Conservation (phyloP, 2,329 filamentous ascomycete genomes). For the Neonectria magnoliae region DNA sequence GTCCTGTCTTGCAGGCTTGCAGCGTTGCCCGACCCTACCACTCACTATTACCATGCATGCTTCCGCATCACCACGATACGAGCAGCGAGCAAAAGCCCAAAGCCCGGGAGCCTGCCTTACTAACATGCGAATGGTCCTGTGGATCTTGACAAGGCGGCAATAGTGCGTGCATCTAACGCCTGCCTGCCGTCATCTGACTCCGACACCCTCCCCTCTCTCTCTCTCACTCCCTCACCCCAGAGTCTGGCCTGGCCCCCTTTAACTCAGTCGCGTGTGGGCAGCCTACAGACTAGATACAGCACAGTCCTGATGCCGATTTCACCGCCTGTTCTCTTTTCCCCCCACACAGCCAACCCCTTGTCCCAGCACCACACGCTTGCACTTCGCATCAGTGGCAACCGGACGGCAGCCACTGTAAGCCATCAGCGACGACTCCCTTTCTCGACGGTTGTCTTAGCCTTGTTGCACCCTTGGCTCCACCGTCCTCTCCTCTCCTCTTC, state of each 20-base stretch:
- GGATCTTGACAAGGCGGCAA: conserved; percentile 25
- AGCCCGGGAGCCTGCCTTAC: conserved; percentile 14
- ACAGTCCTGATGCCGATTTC: conserved; percentile 33
- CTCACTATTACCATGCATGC: conserved; percentile 20
- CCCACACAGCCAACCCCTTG: conserved; percentile 33
- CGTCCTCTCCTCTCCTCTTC: not conserved
- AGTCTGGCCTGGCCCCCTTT: conserved; percentile 4
- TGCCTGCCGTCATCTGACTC: conserved; percentile 23
- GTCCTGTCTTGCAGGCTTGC: conserved; percentile 42
- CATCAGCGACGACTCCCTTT: conserved; percentile 23
- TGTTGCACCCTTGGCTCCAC: conserved; percentile 24
- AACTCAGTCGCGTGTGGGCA: conserved; percentile 14
- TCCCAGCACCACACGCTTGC: conserved; percentile 32
- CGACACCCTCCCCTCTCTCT: conserved; percentile 16
- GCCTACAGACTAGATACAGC: not conserved
- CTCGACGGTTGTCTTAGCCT: conserved; percentile 25
- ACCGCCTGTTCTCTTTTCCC: conserved; percentile 40
- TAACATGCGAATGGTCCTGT: conserved; percentile 23
- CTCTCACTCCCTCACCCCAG: conserved; percentile 1
- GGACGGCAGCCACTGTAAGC: conserved; percentile 31
- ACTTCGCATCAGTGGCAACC: conserved; percentile 32
- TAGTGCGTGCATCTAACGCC: conserved; percentile 30
- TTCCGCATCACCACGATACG: conserved; percentile 32
- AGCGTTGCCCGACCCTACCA: conserved; percentile 27
- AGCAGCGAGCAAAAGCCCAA: not conserved